Conservation (phyloP, 2,329 filamentous ascomycete species). For the Zymoseptoria crescenta region DNA sequence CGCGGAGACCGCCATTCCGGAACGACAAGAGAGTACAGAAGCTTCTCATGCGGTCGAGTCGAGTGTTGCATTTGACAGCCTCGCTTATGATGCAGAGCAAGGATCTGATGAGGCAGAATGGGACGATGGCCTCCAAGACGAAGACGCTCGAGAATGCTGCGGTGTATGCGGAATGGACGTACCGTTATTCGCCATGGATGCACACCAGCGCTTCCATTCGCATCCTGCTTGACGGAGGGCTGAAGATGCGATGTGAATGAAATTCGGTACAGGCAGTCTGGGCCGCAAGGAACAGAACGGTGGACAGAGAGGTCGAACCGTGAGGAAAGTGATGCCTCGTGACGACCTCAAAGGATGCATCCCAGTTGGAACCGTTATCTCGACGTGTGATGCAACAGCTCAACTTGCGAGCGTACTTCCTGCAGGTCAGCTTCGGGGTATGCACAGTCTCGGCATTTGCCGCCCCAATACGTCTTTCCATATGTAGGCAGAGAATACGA, state of each 20-base stretch:
- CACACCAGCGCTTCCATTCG: constrained; percentile 48
- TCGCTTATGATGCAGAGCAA: neutral
- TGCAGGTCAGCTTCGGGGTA: neutral
- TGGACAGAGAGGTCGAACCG: neutral
- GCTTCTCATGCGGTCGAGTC: neutral
- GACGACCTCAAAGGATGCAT: neutral
- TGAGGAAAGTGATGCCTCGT: neutral
- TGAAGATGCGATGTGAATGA: neutral
- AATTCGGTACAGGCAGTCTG: neutral
- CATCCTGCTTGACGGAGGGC: neutral
- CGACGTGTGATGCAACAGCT: neutral
- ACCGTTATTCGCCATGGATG: constrained; percentile 51
- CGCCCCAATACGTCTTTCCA: neutral
- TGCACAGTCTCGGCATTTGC: neutral
- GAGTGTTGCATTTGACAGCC: neutral
- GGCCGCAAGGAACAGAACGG: neutral
- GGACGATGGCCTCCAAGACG: constrained; percentile 16
- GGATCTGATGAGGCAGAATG: constrained; percentile 10
- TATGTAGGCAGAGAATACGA: neutral
- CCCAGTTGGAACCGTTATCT: neutral
- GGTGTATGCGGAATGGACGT: constrained; percentile 46
- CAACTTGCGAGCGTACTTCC: neutral
- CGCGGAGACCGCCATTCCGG: neutral
- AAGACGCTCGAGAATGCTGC: constrained; percentile 32
- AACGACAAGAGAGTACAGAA: neutral